These are phyloP conservation scores for Delonix regia DNA, from an alignment of 306 rosid genomes.

Conservation along the genomic window DNA sequence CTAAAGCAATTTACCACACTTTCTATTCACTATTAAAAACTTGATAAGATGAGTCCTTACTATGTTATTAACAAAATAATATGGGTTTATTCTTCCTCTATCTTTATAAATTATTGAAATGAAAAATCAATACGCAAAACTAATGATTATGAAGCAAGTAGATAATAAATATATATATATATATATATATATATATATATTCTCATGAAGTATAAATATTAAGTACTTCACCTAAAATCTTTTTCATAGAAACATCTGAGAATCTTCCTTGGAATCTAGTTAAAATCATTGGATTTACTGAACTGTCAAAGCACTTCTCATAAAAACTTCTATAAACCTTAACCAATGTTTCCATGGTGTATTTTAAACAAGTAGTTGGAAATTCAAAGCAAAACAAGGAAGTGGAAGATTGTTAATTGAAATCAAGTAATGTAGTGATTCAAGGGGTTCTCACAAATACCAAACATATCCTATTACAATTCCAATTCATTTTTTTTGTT, in stretches of 20 bases:
- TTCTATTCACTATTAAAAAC: constrained; percentile 9
- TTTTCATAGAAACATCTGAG: constrained; percentile 89
- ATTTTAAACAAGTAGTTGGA: constrained; percentile 86
- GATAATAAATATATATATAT: too few relatives aligned
- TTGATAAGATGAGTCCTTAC: not conserved
- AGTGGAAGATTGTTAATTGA: constrained; percentile 10
- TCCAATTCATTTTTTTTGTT: too few relatives aligned
- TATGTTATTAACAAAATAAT: constrained; percentile 9
- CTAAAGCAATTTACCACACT: not conserved
- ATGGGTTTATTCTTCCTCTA: constrained; percentile 2
- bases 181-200: too few relatives aligned
- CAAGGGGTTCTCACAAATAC: too few relatives aligned
- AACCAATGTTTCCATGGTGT: constrained; percentile 89
- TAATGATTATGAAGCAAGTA: constrained; percentile 22
- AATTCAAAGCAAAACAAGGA: constrained; percentile 40
- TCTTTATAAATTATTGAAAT: constrained; percentile 6
- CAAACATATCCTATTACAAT: too few relatives aligned
- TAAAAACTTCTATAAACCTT: constrained; percentile 75
- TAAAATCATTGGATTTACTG: constrained; percentile 52
- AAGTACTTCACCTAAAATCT: constrained; percentile 80
- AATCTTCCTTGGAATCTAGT: constrained; percentile 94
- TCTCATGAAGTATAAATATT: constrained; percentile 13
- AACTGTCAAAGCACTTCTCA: constrained; percentile 52
- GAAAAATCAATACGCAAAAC: not conserved
- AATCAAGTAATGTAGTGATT: too few relatives aligned